A percentile compares a stretch with the other conserved stretches of the same genome.
These are phyloP conservation scores for Leptodermis oblonga DNA, from an alignment of 257 asterid species.

Conservation along the genomic window DNA sequence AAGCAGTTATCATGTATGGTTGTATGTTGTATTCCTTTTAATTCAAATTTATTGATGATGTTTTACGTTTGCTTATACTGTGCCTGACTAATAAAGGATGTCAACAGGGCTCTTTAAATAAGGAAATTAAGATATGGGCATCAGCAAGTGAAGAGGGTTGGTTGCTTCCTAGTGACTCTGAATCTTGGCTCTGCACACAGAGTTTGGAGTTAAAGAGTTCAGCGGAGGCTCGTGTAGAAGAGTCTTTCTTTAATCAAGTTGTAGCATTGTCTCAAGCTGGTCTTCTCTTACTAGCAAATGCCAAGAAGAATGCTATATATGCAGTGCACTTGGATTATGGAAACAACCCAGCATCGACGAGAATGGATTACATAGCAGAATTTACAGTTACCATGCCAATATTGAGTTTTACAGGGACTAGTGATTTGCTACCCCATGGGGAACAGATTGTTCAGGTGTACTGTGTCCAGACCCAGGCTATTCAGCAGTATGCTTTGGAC, in stretches of 20 bases:
- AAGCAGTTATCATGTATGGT: background rate
- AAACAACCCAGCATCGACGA: slow-evolving; percentile 70
- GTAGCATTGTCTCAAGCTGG: slow-evolving; percentile 77
- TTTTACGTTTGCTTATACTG: background rate
- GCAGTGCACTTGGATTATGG: slow-evolving; percentile 95
- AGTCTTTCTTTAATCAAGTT: slow-evolving; percentile 94
- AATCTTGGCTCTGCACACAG: slow-evolving; percentile 89
- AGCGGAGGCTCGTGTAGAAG: slow-evolving; percentile 51
- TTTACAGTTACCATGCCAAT: slow-evolving; percentile 96
- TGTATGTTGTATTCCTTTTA: no score
- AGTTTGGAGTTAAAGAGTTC: slow-evolving; percentile 78
- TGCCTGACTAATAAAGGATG: slow-evolving; percentile 11
- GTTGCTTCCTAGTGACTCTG: slow-evolving; percentile 92
- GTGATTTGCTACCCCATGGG: slow-evolving; percentile 72
- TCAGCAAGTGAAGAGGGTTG: slow-evolving; percentile 97
- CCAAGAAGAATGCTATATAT: slow-evolving; percentile 89
- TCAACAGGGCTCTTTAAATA: slow-evolving; percentile 81
- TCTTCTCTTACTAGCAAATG: slow-evolving; percentile 87
- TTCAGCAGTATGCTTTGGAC: slow-evolving; percentile 94
- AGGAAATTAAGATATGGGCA: slow-evolving; percentile 84
- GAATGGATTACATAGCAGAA: slow-evolving; percentile 85
- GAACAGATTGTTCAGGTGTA: slow-evolving; percentile 90
- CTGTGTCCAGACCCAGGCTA: slow-evolving; percentile 97
- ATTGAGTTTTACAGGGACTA: slow-evolving; percentile 93
- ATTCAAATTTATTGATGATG: background rate